These are phyloP conservation scores for Aspergillus awamori DNA, from an alignment of 2,329 filamentous ascomycete genomes.

Conservation along the genomic window DNA sequence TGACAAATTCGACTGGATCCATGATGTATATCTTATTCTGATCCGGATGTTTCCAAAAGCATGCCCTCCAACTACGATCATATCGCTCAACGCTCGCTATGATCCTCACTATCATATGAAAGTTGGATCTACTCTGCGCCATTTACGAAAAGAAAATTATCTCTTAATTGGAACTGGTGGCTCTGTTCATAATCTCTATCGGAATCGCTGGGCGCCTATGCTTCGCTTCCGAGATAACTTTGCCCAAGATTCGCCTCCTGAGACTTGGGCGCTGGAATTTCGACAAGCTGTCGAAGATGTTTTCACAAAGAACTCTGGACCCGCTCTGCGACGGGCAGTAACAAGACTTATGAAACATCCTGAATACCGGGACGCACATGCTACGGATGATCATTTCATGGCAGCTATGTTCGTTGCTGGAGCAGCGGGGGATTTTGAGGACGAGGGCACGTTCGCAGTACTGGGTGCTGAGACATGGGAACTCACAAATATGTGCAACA, in stretches of 20 bases:
- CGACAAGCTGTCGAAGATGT: constrained; percentile 66
- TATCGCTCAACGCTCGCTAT: constrained; percentile 53
- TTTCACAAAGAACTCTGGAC: constrained; percentile 56
- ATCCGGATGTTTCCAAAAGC: constrained; percentile 68
- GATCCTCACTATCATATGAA: constrained; percentile 61
- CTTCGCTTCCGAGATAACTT: constrained; percentile 64
- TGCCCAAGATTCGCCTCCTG: constrained; percentile 61
- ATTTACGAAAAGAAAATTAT: constrained; percentile 57
- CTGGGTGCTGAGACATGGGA: constrained; percentile 64
- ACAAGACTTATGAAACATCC: constrained; percentile 70
- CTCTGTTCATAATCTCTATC: constrained; percentile 71
- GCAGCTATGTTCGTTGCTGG: constrained; percentile 66
- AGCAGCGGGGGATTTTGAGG: constrained; percentile 53
- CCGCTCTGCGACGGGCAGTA: constrained; percentile 56
- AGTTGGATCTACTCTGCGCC: constrained; percentile 60
- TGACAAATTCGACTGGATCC: constrained; percentile 68
- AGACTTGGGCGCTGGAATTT: constrained; percentile 65
- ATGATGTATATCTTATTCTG: constrained; percentile 70
- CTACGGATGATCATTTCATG: constrained; percentile 72
- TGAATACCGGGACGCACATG: constrained; percentile 66
- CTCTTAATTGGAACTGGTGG: constrained; percentile 65
- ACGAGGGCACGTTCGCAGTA: constrained; percentile 39
- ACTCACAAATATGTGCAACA: constrained; percentile 66
- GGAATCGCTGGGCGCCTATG: constrained; percentile 68
- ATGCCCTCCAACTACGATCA: constrained; percentile 67